phyloP scores from a whole-genome alignment of 2,329 filamentous ascomycete species.

The Lasiodiplodia hormozganensis region DNA sequence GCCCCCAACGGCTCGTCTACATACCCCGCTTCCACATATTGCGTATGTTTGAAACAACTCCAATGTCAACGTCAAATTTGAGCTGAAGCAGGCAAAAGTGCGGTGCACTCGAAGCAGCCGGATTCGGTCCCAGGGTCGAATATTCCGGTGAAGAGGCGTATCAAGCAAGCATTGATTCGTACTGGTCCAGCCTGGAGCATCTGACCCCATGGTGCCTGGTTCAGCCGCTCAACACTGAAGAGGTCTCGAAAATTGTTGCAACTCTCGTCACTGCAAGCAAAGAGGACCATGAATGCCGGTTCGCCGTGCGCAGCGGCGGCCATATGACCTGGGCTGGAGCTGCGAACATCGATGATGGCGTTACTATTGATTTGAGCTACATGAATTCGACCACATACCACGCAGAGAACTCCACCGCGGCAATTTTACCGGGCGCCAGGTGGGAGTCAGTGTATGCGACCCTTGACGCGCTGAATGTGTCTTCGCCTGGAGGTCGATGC shows the following conservation, averaged over 20 bases:
- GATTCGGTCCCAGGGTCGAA: background rate
- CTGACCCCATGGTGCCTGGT: conserved; percentile 5
- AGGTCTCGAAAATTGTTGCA: conserved; percentile 9
- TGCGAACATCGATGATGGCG: conserved; percentile 39
- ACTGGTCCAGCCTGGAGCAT: background rate
- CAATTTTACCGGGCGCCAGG: conserved; percentile 36
- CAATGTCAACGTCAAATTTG: background rate
- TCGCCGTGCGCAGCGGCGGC: conserved; percentile 31
- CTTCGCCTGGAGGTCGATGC: conserved; percentile 37
- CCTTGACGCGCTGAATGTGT: conserved; percentile 36
- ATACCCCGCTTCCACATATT: background rate
- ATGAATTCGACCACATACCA: conserved; percentile 37
- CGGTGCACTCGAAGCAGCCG: conserved; percentile 8
- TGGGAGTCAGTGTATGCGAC: conserved; percentile 37
- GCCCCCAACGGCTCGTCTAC: background rate
- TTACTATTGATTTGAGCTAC: conserved; percentile 39
- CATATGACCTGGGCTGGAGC: conserved; percentile 37
- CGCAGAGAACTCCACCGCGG: conserved; percentile 34
- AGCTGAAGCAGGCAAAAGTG: background rate
- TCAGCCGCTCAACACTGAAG: conserved; percentile 1
- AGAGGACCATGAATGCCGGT: background rate
- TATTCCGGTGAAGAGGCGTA: background rate
- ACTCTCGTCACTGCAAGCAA: conserved; percentile 4
- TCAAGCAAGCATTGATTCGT: conserved; percentile 4
- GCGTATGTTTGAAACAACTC: background rate